Evolutionary conservation across 176 grass and related monocot species (phyloP).

Genomic region (Oryza meridionalis): DNA sequence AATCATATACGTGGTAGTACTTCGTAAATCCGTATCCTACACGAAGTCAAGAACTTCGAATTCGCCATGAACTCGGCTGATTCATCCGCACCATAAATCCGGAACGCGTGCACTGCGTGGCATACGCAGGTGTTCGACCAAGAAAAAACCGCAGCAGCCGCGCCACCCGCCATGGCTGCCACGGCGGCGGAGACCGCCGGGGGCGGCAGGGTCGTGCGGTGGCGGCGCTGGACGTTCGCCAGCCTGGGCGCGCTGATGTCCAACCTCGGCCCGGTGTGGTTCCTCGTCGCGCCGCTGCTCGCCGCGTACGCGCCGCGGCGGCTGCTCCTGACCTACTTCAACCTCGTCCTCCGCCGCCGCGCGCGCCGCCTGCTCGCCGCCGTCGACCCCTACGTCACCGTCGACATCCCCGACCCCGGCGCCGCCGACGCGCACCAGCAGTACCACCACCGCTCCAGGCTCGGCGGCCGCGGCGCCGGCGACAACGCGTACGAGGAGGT

Average conservation of each 20-base stretch:
- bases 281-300: neutral
- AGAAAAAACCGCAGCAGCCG: no score
- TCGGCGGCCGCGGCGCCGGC: neutral
- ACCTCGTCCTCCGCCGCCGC: neutral
- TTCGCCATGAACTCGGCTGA: no score
- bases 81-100: no score
- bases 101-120: no score
- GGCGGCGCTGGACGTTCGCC: neutral
- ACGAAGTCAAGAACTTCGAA: no score
- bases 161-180: no score
- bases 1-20: no score
- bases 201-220: neutral
- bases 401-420: neutral
- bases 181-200: no score
- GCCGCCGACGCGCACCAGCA: neutral
- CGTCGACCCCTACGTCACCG: constrained; percentile 9
- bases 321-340: neutral
- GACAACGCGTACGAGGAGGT: constrained; percentile 6
- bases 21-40: no score
- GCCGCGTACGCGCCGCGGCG: no score
- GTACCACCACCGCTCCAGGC: neutral
- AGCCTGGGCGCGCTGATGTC: neutral
- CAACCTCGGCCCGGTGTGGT: neutral
- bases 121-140: no score
- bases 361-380: neutral